These are phyloP conservation scores for Tubosaeta sp. DNA, from an alignment of 768 basidiomycete species.

Conservation along the genomic window DNA sequence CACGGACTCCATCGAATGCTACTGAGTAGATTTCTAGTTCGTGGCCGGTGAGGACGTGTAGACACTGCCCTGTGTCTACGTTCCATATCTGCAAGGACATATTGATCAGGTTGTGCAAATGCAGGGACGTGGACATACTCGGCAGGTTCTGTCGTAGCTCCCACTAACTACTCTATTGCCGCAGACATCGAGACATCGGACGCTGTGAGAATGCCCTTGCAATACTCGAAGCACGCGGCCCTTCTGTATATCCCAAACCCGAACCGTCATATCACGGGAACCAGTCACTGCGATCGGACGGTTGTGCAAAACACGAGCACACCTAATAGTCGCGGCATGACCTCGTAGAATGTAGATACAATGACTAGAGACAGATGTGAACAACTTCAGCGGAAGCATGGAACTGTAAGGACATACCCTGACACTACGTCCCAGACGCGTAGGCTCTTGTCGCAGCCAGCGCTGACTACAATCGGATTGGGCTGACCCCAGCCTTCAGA, in stretches of 20 bases:
- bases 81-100: constrained; percentile 69
- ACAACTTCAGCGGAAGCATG: constrained; percentile 3
- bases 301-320: constrained; percentile 81
- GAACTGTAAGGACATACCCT: constrained; percentile 48
- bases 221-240: constrained; percentile 66
- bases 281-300: constrained; percentile 88
- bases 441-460: constrained; percentile 90
- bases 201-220: constrained; percentile 74
- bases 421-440: constrained; percentile 88
- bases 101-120: background rate
- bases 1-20: constrained; percentile 78
- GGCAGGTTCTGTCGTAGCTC: constrained; percentile 86
- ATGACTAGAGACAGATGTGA: constrained; percentile 31
- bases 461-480: constrained; percentile 78
- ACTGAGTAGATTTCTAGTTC: constrained; percentile 88
- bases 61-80: constrained; percentile 81
- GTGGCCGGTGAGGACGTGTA: constrained; percentile 80
- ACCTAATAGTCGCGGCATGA: constrained; percentile 88
- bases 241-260: constrained; percentile 90
- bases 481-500: constrained; percentile 90
- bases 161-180: constrained; percentile 85
- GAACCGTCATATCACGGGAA: constrained; percentile 78
- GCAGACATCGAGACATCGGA: constrained; percentile 84
- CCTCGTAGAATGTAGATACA: constrained; percentile 79
- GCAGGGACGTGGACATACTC: constrained; percentile 44